Percentiles rank a stretch among this genome's conserved stretches.
phyloP scores from a whole-genome alignment of 2,329 filamentous ascomycete genomes.

The Pseudopyrenochaeta lycopersici region DNA sequence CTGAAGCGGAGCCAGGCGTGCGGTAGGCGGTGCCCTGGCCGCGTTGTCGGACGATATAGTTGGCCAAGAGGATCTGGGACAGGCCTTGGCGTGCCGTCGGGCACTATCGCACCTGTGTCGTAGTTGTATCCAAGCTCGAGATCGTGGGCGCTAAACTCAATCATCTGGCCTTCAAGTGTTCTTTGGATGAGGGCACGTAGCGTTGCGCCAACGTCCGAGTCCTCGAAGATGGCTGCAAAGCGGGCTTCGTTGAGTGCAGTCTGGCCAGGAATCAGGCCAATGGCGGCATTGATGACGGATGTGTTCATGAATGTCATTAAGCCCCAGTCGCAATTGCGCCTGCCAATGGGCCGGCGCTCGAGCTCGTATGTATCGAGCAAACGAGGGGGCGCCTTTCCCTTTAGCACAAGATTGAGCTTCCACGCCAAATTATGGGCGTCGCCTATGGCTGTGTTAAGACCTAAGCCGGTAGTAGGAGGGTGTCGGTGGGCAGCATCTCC shows the following conservation, averaged over 20 bases:
- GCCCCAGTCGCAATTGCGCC: conserved; percentile 33
- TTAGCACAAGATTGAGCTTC: conserved; percentile 46
- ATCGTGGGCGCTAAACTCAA: conserved; percentile 46
- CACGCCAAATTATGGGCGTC: conserved; percentile 51
- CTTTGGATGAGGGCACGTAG: conserved; percentile 40
- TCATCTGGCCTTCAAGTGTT: no score
- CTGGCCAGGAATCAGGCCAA: conserved; percentile 38
- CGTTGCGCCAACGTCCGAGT: conserved; percentile 24
- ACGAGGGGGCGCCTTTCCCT: conserved; percentile 23
- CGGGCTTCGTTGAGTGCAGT: no score
- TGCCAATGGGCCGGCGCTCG: conserved; percentile 47
- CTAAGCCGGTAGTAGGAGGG: conserved; percentile 49
- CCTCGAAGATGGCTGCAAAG: no score
- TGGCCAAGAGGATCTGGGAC: conserved; percentile 3
- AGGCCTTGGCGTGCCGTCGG: conserved; percentile 34
- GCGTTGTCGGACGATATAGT: conserved; percentile 33
- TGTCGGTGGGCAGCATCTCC: conserved; percentile 51
- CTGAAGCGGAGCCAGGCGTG: conserved; percentile 37
- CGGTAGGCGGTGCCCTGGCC: conserved; percentile 45
- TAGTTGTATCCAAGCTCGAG: conserved; percentile 42
- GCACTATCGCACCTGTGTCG: conserved; percentile 22
- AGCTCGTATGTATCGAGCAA: conserved; percentile 36
- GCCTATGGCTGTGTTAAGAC: conserved; percentile 50
- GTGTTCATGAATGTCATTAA: conserved; percentile 43
- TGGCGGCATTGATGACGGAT: conserved; percentile 40